Conservation (phyloP, 192 early-diverging fungal genomes). For the Phlyctochytrium planicorne region DNA sequence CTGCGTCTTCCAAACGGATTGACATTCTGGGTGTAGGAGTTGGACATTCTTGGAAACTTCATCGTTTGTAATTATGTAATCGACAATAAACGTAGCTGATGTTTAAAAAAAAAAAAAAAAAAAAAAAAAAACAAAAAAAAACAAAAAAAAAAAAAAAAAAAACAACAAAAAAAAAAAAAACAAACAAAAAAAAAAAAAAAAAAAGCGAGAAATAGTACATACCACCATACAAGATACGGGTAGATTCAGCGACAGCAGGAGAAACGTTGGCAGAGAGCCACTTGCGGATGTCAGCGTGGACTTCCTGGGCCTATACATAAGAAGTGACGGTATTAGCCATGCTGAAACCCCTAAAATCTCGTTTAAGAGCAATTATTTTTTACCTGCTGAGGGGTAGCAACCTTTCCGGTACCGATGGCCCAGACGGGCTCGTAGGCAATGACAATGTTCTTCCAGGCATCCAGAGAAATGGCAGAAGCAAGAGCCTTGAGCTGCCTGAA, state of each 20-base stretch:
- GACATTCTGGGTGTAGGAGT: background rate
- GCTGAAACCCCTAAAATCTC: too few relatives aligned
- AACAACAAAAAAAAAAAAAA: too few relatives aligned
- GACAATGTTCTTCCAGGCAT: slow-evolving; percentile 91
- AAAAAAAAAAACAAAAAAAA: too few relatives aligned
- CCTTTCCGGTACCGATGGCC: slow-evolving; percentile 99
- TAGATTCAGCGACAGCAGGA: slow-evolving; percentile 77
- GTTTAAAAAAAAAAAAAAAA: too few relatives aligned
- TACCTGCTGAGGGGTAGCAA: slow-evolving; percentile 64
- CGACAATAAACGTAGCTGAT: too few relatives aligned
- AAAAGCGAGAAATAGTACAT: background rate
- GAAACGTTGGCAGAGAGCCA: slow-evolving; percentile 88
- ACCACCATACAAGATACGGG: slow-evolving; percentile 94
- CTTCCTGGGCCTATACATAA: slow-evolving; percentile 95
- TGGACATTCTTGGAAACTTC: too few relatives aligned
- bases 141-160: too few relatives aligned
- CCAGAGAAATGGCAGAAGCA: slow-evolving; percentile 57
- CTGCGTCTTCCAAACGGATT: background rate
- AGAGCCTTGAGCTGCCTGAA: slow-evolving; percentile 89
- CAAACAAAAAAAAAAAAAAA: background rate
- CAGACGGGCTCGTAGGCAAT: slow-evolving; percentile 99
- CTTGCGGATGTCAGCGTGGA: slow-evolving; percentile 81
- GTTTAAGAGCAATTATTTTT: background rate
- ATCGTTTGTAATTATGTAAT: too few relatives aligned
- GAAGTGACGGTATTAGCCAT: slow-evolving; percentile 15